Evolutionary conservation across 1,284 basidiomycete genomes (phyloP), one percentile per base, ranked within the genome.

Genomic region (Agroathelia rolfsii): DNA sequence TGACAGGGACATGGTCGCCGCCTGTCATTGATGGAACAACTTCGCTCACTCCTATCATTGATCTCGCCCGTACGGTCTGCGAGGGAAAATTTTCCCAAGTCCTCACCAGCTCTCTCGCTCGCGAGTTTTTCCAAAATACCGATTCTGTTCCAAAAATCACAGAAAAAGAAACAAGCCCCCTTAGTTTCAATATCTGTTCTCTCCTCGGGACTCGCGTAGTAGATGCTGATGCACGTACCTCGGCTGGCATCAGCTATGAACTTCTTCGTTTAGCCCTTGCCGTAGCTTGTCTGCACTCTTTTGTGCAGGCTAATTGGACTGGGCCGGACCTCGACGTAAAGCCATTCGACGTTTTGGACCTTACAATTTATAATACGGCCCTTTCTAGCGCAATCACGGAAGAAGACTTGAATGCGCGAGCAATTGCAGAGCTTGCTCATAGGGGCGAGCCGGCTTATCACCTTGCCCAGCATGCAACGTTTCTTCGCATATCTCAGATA

Each of bases 391-490:
- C 53, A 2, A 47, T 68, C 19, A 61, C 65, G 10, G 65, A 76
- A 25, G 68, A 74, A 18, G 28, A 45, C 4, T 55, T 95, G 25
- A 74, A 90, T 48, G 55, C 62, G 19, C 71, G 70, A 38, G 72
- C 90, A 9, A 64, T 93, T 28, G 65, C 80, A 4, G 76, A 83
- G 41, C 72, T 99, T 27, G 78, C 90, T 0, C 76, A 76, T 39
- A 76, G 77, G 2, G 95, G 95, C 1, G 94, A 98, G 59, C 95
- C 95, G 3, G 88, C 88, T 0, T 99, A 98, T 58, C 95, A 98
- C 55, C 81, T 98, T 29, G 71, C 80, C 12, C 63, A 68, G 40
- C 59, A 62, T 26, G 71, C 92, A 1, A 58, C 75, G 17, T 76
- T 93, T 47, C 71, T 97, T 34, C 72, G 82, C 24, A 61, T 94